phyloP scores from a whole-genome alignment of 805 yeast species.

The Lachancea thermotolerans region DNA sequence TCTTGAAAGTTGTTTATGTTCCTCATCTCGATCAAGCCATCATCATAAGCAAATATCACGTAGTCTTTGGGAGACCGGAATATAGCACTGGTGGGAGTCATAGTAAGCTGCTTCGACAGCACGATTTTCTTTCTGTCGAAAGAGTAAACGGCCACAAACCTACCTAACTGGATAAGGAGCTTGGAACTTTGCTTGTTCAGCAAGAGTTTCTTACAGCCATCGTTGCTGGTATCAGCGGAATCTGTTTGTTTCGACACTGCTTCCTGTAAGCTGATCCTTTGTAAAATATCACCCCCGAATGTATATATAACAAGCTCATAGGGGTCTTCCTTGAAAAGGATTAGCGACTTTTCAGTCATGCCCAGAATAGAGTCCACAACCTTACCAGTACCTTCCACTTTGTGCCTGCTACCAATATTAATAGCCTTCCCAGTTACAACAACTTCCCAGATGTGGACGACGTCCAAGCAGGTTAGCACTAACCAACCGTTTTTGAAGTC shows the following conservation, averaged over 20 bases:
- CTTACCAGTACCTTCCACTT: slow-evolving; percentile 7
- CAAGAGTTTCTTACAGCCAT: slow-evolving; percentile 8
- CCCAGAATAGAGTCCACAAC: slow-evolving; percentile 23
- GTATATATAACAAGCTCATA: slow-evolving; percentile 22
- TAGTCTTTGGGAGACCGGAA: slow-evolving; percentile 14
- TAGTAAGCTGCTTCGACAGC: slow-evolving; percentile 12
- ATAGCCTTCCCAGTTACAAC: slow-evolving; percentile 7
- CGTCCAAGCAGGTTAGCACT: slow-evolving; percentile 13
- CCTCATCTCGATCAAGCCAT: slow-evolving; percentile 24
- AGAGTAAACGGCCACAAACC: slow-evolving; percentile 23
- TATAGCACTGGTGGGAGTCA: slow-evolving; percentile 11
- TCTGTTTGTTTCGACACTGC: background rate
- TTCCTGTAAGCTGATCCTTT: slow-evolving; percentile 16
- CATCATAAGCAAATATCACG: slow-evolving; percentile 17
- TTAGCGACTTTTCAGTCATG: slow-evolving; percentile 30
- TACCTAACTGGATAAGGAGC: slow-evolving; percentile 20
- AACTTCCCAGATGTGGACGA: slow-evolving; percentile 17
- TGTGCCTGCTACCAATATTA: slow-evolving; percentile 11
- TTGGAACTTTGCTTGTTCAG: slow-evolving; percentile 29
- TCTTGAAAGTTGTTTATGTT: slow-evolving; percentile 16
- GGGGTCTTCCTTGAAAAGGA: slow-evolving; percentile 19
- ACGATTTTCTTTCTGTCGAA: slow-evolving; percentile 27
- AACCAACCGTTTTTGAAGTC: slow-evolving; percentile 28
- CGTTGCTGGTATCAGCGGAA: slow-evolving; percentile 3
- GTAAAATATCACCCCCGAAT: slow-evolving; percentile 24